Evolutionary conservation across 108 stramenopile species (phyloP).

Genomic region (Cylindrotheca fusiformis): DNA sequence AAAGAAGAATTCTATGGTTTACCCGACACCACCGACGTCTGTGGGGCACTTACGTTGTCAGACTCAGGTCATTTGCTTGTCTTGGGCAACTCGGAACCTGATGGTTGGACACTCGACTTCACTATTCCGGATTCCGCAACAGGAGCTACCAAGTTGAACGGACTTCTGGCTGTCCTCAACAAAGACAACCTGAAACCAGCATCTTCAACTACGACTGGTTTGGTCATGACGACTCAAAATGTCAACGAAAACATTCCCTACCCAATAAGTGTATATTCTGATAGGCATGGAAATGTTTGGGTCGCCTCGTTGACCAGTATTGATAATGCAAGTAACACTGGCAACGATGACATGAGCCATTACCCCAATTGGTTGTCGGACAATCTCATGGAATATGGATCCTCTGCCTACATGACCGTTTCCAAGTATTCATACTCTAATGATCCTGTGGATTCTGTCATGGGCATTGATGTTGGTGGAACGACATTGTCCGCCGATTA

Average conservation of each 20-base stretch:
- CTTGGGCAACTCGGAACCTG: neutral
- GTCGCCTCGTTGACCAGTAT: neutral
- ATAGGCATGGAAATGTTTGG: neutral
- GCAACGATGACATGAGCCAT: neutral
- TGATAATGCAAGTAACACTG: neutral
- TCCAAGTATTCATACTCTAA: neutral
- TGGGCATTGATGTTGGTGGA: constrained; percentile 18
- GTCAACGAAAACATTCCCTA: neutral
- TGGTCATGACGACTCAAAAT: neutral
- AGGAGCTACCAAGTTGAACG: neutral
- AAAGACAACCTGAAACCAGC: neutral
- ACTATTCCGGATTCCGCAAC: neutral
- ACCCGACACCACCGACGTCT: neutral
- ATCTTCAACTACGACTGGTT: neutral
- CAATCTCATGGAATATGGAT: constrained; percentile 15
- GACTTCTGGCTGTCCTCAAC: neutral
- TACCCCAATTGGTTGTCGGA: constrained; percentile 15
- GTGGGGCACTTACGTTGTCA: neutral
- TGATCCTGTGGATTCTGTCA: neutral
- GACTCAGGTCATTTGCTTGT: neutral
- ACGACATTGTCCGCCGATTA: neutral
- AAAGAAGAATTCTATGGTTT: neutral
- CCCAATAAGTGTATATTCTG: neutral
- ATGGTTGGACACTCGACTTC: neutral
- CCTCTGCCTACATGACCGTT: constrained; percentile 25